These are phyloP conservation scores for Kodamaea anthophila DNA, from an alignment of 1,139 yeast species.

Conservation along the genomic window DNA sequence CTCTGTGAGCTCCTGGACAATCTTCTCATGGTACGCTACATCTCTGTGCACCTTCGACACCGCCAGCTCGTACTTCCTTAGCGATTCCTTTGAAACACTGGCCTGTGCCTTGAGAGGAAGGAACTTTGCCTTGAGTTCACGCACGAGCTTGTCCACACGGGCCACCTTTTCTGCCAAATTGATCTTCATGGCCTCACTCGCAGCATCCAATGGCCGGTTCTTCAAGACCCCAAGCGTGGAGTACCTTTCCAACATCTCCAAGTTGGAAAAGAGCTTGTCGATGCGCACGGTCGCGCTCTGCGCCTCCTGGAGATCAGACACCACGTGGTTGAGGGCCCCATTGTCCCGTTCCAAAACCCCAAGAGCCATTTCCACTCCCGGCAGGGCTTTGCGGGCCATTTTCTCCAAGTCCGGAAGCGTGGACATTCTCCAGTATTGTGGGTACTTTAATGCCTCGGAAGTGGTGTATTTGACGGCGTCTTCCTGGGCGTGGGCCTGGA, in stretches of 20 bases:
- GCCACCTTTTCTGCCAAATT: constrained; percentile 7
- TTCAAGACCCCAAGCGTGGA: constrained; percentile 9
- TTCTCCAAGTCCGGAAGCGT: constrained; percentile 9
- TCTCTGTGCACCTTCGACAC: constrained; percentile 9
- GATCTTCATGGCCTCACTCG: constrained; percentile 11
- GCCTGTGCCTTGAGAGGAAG: constrained; percentile 15
- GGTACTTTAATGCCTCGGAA: constrained; percentile 6
- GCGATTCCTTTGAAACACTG: constrained; percentile 8
- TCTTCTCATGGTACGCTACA: constrained; percentile 5
- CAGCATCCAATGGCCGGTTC: constrained; percentile 15
- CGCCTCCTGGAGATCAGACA: constrained; percentile 8
- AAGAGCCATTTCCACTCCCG: constrained; percentile 4
- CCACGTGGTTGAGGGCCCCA: constrained; percentile 3
- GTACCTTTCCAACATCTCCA: constrained; percentile 10
- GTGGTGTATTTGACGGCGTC: constrained; percentile 6
- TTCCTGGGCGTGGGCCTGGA: constrained; percentile 5
- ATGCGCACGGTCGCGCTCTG: constrained; percentile 10
- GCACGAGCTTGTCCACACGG: constrained; percentile 9
- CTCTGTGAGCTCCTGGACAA: constrained; percentile 3
- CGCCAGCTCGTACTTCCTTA: constrained; percentile 13
- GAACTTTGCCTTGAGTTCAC: constrained; percentile 10
- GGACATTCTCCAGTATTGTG: constrained; percentile 11
- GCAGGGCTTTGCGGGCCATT: constrained; percentile 1
- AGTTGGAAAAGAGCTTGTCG: constrained; percentile 12
- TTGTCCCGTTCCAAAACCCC: constrained; percentile 2